Base-by-base conservation (phyloP, 2,329 filamentous ascomycete genomes). In the Colletotrichum eremochloae region DNA sequence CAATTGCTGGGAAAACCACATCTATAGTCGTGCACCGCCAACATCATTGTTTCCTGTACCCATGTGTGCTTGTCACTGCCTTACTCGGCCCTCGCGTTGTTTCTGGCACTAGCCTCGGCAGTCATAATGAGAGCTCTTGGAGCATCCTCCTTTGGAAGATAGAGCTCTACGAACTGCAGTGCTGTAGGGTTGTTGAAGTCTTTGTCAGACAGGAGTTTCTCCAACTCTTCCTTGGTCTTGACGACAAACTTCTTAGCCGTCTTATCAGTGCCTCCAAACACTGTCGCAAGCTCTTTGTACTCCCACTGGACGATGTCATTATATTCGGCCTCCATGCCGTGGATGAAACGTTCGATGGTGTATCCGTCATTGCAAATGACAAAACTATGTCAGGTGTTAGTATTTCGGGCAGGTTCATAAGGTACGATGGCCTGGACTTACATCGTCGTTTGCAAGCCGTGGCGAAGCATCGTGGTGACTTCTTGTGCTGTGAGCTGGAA, bases 281-380 rank as follows among this genome's bases (percentile, higher is more conserved):
- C 89, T 5, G 86, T 85, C 2, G 93, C 88, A 0, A 95, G 82
- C 29, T 90, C 89, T 79, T 89, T 90, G 85, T 92, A 93, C 63
- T 92, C 86, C 95, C 95, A 97, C 14, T 85, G 81, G 71, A 89
- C 86, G 68, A 97, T 91, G 78, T 97, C 93, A 79, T 97, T 97
- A 85, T 97, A 97, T 36, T 79, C 80, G 42, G 89, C 93, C 11
- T 95, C 86, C 90, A 92, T 92, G 65, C 94, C 94, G 81, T 97
- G 94, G 77, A 97, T 97, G 80, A 90, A 93, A 40, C 95, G 90
- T 83, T 97, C 95, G 80, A 97, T 96, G 12, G 94, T 96, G 83
- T 93, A 97, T 14, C 95, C 95, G 52, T 95, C 90, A 80, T 97
- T 97, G 86, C 93, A 94, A 76, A 97, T 92, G 74, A 96, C 87